phyloP scores from a whole-genome alignment of 2,329 filamentous ascomycete species.

The Colletotrichum sp. region DNA sequence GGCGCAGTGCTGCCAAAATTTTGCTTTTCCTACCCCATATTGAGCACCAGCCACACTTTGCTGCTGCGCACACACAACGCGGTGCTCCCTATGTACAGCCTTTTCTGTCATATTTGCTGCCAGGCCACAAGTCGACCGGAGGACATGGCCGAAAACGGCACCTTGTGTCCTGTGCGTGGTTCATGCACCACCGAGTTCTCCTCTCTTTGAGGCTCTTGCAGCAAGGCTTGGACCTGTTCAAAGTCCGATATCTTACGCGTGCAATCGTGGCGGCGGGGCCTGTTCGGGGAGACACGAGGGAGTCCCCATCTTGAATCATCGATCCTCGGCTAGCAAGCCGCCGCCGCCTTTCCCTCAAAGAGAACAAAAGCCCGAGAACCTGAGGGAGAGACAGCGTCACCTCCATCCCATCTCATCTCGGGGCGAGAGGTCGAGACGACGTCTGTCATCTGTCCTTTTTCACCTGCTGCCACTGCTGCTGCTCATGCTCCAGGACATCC shows the following conservation, averaged over 20 bases:
- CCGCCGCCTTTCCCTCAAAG: neutral
- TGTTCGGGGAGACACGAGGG: neutral
- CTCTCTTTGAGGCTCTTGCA: slow-evolving; percentile 6
- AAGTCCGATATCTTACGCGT: neutral
- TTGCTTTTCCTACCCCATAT: neutral
- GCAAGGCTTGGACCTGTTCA: slow-evolving; percentile 1
- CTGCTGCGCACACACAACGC: neutral
- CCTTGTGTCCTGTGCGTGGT: neutral
- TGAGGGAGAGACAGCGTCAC: neutral
- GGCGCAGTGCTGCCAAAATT: neutral
- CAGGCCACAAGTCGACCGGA: neutral
- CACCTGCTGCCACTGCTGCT: neutral
- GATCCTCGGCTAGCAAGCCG: neutral
- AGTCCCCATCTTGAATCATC: neutral
- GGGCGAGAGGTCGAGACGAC: neutral
- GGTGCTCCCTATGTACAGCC: neutral
- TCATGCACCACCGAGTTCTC: neutral
- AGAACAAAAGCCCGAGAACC: neutral
- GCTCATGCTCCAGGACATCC: neutral
- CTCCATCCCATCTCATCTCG: slow-evolving; percentile 9
- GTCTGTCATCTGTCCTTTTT: neutral
- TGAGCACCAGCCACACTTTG: slow-evolving; percentile 12
- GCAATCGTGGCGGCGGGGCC: slow-evolving; percentile 1
- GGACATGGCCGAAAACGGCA: neutral
- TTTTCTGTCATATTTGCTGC: neutral